Evolutionary conservation across 1,139 yeast genomes (phyloP).

Genomic region (Geotrichum restrictum): DNA sequence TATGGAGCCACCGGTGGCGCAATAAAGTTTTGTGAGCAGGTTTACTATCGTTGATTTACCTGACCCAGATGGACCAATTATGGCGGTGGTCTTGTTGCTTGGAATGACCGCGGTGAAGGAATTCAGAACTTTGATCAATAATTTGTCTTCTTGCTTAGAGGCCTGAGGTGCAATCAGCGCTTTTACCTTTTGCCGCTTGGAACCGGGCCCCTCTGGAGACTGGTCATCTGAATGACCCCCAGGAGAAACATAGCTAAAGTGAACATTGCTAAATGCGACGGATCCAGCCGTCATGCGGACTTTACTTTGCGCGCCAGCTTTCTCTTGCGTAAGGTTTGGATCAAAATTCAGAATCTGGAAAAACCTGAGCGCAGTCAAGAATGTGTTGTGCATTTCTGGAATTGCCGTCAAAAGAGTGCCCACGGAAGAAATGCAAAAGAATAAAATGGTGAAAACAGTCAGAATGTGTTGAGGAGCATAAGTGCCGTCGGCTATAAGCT

Average conservation of each 20-base stretch:
- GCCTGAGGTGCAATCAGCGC: constrained; percentile 18
- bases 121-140: constrained; percentile 22
- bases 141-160: neutral
- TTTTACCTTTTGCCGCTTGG: constrained; percentile 26
- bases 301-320: constrained; percentile 17
- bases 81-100: constrained; percentile 69
- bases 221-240: neutral
- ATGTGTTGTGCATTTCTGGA: constrained; percentile 75
- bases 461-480: constrained; percentile 58
- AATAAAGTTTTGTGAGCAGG: constrained; percentile 61
- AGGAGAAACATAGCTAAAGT: constrained; percentile 19
- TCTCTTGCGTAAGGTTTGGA: constrained; percentile 33
- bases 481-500: constrained; percentile 53
- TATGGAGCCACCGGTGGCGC: constrained; percentile 55
- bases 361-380: constrained; percentile 38
- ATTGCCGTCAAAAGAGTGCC: constrained; percentile 56
- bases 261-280: constrained; percentile 18
- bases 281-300: constrained; percentile 8
- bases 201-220: neutral
- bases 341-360: constrained; percentile 44
- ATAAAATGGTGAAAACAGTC: constrained; percentile 64
- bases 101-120: constrained; percentile 44
- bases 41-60: constrained; percentile 83
- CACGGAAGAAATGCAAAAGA: constrained; percentile 69
- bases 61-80: constrained; percentile 87